Conservation (phyloP, 352 stramenopile species). For the Globisporangium acanthophoron region DNA sequence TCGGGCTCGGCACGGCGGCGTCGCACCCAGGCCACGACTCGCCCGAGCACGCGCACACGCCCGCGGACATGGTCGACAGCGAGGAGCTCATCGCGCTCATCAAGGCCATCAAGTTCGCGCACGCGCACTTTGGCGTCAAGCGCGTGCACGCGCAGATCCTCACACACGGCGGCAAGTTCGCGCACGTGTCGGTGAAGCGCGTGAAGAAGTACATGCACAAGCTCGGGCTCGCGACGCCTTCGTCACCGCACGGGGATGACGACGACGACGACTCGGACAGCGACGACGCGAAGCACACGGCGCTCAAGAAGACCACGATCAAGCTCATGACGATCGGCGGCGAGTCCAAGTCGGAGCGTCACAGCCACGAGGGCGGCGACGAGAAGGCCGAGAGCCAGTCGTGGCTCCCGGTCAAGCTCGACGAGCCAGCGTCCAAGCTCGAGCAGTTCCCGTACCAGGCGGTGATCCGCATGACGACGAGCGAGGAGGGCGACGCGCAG, state of each 20-base stretch:
- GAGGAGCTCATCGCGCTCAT: slow-evolving; percentile 83
- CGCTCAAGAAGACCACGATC: slow-evolving; percentile 29
- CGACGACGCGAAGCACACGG: slow-evolving; percentile 9
- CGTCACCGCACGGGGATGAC: slow-evolving; percentile 11
- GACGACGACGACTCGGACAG: slow-evolving; percentile 20
- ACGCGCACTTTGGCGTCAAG: slow-evolving; percentile 79
- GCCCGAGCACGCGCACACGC: slow-evolving; percentile 20
- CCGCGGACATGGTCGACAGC: slow-evolving; percentile 32
- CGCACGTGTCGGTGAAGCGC: slow-evolving; percentile 66
- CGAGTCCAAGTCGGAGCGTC: slow-evolving; percentile 58
- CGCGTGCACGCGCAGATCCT: slow-evolving; percentile 73
- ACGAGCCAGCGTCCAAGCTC: slow-evolving; percentile 75
- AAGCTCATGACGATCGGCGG: slow-evolving; percentile 83
- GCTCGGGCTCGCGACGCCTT: slow-evolving; percentile 41
- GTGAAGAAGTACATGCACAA: slow-evolving; percentile 87
- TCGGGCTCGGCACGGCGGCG: slow-evolving; percentile 11
- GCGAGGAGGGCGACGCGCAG: slow-evolving; percentile 58
- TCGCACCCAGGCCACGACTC: slow-evolving; percentile 14
- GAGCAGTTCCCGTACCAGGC: slow-evolving; percentile 77
- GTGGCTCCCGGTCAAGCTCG: slow-evolving; percentile 80
- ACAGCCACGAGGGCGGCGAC: slow-evolving; percentile 9
- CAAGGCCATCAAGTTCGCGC: slow-evolving; percentile 85
- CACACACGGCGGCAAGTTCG: slow-evolving; percentile 75
- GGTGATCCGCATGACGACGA: slow-evolving; percentile 82
- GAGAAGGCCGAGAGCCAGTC: slow-evolving; percentile 27